Evolutionary conservation across 805 yeast genomes (phyloP), one percentile per base, ranked within the genome.

Genomic region (Debaryomyces hansenii): DNA sequence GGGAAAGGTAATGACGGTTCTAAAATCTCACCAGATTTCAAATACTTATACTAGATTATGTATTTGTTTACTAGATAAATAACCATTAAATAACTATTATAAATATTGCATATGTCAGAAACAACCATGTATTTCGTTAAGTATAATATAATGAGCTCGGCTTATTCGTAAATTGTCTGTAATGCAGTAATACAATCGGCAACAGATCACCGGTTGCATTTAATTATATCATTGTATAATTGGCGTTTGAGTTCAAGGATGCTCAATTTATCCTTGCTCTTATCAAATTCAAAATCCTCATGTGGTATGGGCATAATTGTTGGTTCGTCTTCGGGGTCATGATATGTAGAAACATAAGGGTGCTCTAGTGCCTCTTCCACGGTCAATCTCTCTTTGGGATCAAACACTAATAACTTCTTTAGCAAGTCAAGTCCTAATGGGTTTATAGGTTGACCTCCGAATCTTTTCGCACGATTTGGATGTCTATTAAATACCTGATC

Each of bases 281-380:
- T 78, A 63, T 66, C 70, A 39, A 61, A 65, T 7, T 55, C 54
- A 45, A 68, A 68, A 21, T 68, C 70, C 18, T 57, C 56, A 4
- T 37, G 36, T 2, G 49, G 39, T 18, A 67, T 62, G 1, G 67
- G 64, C 3, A 44, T 39, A 4, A 59, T 58, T 0, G 42, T 46
- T 2, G 70, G 72, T 39, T 67, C 72, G 42, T 66, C 70, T 11
- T 41, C 48, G 0, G 66, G 62, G 42, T 70, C 74, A 45, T 70
- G 97, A 91, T 97, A 94, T 28, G 87, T 79, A 40, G 83, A 76
- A 45, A 94, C 69, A 63, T 92, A 94, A 7, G 97, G 96, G 67
- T 94, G 99, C 49, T 75, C 77, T 42, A 94, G 72, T 0, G 98
- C 97, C 55, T 90, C 86, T 47, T 87, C 90, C 3, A 91, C 98